Evolutionary conservation across 805 yeast genomes (phyloP).

Genomic region (Jamesozyma lodderae): DNA sequence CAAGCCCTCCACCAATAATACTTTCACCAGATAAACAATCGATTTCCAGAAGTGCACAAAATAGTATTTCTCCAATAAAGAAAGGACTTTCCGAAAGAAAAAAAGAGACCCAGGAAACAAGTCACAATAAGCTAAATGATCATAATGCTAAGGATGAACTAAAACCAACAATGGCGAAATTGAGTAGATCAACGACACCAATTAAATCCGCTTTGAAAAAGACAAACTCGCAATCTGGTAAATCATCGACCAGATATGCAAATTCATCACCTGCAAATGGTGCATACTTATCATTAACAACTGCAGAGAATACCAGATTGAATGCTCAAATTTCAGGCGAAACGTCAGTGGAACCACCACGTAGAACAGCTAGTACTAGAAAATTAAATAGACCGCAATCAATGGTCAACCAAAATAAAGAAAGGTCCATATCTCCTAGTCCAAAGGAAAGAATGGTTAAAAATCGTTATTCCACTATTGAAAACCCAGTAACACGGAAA

Average conservation of each 20-base stretch:
- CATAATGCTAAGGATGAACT: background rate
- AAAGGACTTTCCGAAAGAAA: background rate
- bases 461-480: conserved; percentile 10
- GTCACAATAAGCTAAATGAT: background rate
- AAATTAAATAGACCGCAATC: conserved; percentile 19
- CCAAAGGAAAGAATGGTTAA: conserved; percentile 7
- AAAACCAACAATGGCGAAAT: conserved; percentile 4
- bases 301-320: conserved; percentile 70
- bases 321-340: conserved; percentile 52
- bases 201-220: conserved; percentile 37
- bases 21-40: too few relatives aligned
- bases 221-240: conserved; percentile 15
- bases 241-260: conserved; percentile 12
- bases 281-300: conserved; percentile 59
- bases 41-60: too few relatives aligned
- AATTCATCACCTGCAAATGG: conserved; percentile 41
- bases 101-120: background rate
- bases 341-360: background rate
- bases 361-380: conserved; percentile 8
- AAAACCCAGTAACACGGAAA: background rate
- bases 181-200: conserved; percentile 28
- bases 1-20: too few relatives aligned
- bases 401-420: conserved; percentile 6
- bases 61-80: background rate
- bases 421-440: conserved; percentile 11